Evolutionary conservation across 139 green algal species (phyloP).

Genomic region (Tetraselmis chui): DNA sequence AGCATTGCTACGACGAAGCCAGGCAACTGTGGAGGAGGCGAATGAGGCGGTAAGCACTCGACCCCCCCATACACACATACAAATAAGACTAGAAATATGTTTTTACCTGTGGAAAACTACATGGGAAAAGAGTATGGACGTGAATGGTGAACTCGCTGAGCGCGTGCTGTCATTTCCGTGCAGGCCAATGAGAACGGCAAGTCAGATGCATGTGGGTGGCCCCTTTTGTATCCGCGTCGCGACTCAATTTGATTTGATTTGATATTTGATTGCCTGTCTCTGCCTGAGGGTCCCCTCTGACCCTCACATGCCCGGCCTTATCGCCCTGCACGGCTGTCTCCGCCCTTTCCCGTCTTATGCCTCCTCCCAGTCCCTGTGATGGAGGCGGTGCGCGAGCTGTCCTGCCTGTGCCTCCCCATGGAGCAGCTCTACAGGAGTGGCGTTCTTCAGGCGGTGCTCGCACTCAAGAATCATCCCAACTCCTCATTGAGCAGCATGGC

Average conservation of each 20-base stretch:
- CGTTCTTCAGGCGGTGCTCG: not conserved
- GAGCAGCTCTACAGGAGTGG: not conserved
- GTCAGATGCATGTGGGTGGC: too few relatives aligned
- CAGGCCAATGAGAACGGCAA: too few relatives aligned
- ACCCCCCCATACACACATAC: not conserved
- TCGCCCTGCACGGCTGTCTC: not conserved
- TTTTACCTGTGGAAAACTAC: too few relatives aligned
- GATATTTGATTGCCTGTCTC: too few relatives aligned
- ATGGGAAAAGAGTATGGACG: too few relatives aligned
- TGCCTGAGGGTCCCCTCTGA: too few relatives aligned
- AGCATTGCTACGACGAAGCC: not conserved
- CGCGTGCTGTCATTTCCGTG: too few relatives aligned
- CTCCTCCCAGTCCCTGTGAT: not conserved
- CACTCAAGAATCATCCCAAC: not conserved
- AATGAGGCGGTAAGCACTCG: not conserved
- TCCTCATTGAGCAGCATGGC: not conserved
- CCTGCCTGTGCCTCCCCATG: not conserved
- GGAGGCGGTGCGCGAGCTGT: not conserved
- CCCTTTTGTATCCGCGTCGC: too few relatives aligned
- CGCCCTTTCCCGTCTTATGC: not conserved
- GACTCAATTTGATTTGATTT: too few relatives aligned
- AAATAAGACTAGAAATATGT: too few relatives aligned
- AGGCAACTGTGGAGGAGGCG: not conserved
- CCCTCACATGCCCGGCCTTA: too few relatives aligned
- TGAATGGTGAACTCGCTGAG: too few relatives aligned